Evolutionary conservation across 352 stramenopile genomes (phyloP).

Genomic region (Globisporangium megalacanthum): DNA sequence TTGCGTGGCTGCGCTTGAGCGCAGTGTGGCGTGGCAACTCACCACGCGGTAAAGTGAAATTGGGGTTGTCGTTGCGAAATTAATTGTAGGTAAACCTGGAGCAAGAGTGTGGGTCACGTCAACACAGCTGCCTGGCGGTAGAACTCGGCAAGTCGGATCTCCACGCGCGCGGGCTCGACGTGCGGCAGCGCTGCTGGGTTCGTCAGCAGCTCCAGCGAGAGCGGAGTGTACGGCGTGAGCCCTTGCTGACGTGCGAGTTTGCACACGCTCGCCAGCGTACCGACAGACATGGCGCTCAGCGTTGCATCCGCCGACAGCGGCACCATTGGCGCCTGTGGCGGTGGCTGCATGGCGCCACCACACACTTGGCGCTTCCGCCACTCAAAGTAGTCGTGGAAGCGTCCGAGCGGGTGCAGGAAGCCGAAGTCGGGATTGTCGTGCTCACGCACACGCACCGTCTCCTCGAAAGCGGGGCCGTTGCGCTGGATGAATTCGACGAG

Average conservation of each 20-base stretch:
- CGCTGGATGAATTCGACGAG: constrained; percentile 55
- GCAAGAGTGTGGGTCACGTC: not conserved
- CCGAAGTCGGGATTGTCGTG: constrained; percentile 48
- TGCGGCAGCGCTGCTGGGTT: constrained; percentile 23
- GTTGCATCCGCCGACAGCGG: constrained; percentile 1
- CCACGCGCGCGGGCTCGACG: constrained; percentile 42
- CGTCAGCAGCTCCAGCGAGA: constrained; percentile 31
- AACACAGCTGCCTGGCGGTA: constrained; percentile 21
- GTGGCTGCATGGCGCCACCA: not conserved
- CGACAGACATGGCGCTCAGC: constrained; percentile 28
- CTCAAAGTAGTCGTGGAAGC: constrained; percentile 47
- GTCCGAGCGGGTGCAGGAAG: constrained; percentile 34
- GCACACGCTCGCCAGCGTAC: constrained; percentile 53
- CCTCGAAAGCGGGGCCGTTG: constrained; percentile 54
- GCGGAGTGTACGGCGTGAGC: constrained; percentile 30
- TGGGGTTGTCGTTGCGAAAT: no score
- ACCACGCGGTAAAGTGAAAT: not conserved
- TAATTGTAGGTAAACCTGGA: not conserved
- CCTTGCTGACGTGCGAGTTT: constrained; percentile 28
- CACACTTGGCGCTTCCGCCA: constrained; percentile 39
- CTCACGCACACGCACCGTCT: constrained; percentile 35
- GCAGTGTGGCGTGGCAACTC: constrained; percentile 8
- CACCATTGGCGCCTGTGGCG: not conserved
- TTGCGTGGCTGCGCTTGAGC: constrained; percentile 1
- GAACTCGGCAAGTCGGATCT: constrained; percentile 52